These are phyloP conservation scores for Suhomyces chickasaworum DNA, from an alignment of 1,139 yeast species.

Conservation along the genomic window DNA sequence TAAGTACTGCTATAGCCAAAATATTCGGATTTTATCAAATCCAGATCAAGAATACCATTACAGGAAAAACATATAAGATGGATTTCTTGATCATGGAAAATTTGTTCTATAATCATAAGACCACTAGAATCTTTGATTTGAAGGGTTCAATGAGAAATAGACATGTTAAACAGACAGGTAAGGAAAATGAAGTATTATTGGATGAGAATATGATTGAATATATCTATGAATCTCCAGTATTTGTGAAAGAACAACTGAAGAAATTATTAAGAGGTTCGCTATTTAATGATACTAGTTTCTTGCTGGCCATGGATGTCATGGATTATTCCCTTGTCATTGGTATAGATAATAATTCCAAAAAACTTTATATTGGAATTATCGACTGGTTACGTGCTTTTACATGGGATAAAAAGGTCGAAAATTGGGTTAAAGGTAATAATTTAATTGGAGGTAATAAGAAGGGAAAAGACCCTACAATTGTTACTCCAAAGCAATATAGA, in stretches of 20 bases:
- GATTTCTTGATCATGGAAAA: constrained; percentile 97
- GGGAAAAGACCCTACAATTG: constrained; percentile 93
- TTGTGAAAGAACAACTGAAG: constrained; percentile 91
- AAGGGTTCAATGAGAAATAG: constrained; percentile 98
- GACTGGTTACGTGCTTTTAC: constrained; percentile 96
- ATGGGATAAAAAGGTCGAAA: constrained; percentile 97
- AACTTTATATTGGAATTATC: constrained; percentile 87
- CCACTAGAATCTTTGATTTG: constrained; percentile 87
- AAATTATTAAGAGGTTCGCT: constrained; percentile 80
- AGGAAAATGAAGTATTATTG: constrained; percentile 87
- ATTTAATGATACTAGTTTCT: constrained; percentile 91
- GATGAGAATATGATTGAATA: constrained; percentile 99
- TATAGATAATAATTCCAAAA: constrained; percentile 66
- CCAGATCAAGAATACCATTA: constrained; percentile 74
- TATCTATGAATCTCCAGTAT: constrained; percentile 92
- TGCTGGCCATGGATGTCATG: constrained; percentile 98
- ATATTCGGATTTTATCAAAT: constrained; percentile 95
- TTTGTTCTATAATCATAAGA: constrained; percentile 79
- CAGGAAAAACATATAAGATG: constrained; percentile 79
- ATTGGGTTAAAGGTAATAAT: constrained; percentile 95
- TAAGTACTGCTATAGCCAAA: constrained; percentile 92
- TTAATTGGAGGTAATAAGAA: constrained; percentile 77
- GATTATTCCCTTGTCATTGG: constrained; percentile 96
- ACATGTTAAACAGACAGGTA: constrained; percentile 95
- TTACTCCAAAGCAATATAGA: constrained; percentile 94